Evolutionary conservation across 345 rosid species (phyloP).

Genomic region (Citrus sp.): DNA sequence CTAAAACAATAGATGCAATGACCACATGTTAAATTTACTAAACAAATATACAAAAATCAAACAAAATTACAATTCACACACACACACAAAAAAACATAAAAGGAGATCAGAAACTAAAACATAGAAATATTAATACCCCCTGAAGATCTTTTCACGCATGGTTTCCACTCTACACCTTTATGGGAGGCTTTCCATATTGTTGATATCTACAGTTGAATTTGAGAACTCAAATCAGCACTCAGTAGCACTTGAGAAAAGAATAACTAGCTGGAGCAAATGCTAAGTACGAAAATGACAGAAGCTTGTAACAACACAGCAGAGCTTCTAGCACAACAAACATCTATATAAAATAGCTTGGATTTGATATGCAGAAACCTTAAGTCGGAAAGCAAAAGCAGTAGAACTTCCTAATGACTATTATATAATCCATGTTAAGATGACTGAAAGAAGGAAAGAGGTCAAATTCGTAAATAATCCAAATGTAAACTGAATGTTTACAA

Average conservation of each 20-base stretch:
- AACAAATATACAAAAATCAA: not conserved
- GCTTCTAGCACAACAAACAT: not conserved
- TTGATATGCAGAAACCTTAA: not conserved
- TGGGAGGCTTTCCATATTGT: conserved; percentile 87
- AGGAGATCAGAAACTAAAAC: not conserved
- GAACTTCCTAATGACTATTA: not conserved
- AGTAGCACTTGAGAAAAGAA: not conserved
- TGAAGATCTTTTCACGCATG: conserved; percentile 60
- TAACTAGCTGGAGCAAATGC: not conserved
- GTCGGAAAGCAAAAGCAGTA: not conserved
- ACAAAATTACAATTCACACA: not conserved
- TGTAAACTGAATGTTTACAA: not conserved
- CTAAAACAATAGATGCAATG: conserved; percentile 36
- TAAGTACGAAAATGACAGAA: not conserved
- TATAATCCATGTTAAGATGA: not conserved
- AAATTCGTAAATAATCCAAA: not conserved
- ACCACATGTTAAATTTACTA: not conserved
- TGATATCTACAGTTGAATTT: conserved; percentile 48
- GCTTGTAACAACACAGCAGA: not conserved
- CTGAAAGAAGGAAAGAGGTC: not conserved
- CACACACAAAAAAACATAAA: not conserved
- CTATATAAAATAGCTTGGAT: not conserved
- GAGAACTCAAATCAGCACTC: conserved; percentile 2
- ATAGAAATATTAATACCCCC: conserved; percentile 50
- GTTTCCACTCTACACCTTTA: conserved; percentile 79